Evolutionary conservation across 2,329 filamentous ascomycete species (phyloP), one percentile per base, ranked within the genome.

Genomic region (Metarhizium guizhouense): DNA sequence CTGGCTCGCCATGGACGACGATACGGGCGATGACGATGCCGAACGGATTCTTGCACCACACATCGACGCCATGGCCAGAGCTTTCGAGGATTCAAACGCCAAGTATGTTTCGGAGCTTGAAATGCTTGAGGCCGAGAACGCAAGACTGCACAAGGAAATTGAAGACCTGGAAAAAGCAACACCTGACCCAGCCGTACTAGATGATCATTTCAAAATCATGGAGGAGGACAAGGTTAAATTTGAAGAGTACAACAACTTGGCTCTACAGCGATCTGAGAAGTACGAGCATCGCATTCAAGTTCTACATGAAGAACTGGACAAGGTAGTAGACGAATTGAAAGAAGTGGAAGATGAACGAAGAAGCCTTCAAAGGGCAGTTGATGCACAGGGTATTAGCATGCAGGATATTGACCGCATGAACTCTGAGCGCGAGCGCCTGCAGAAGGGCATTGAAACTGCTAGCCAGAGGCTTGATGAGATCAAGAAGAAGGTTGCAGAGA

Each of bases 331-430:
- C 8, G 91, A 96, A 64, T 75, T 95, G 38, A 80, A 82, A 57
- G 87, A 90, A 63, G 88, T 87, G 0, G 92, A 97, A 61, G 85
- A 88, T 16, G 94, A 99, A 69, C 84, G 90, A 59, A 76, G 83
- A 47, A 80, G 81, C 34, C 79, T 99, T 10, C 93, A 97, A 69
- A 85, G 87, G 57, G 85, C 88, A 34, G 91, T 99, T 32, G 94
- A 97, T 70, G 86, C 87, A 63, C 90, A 95, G 67, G 94, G 94
- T 2, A 92, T 99, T 68, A 95, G 91, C 65, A 95, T 96, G 73
- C 88, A 94, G 73, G 94, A 99, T 80, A 97, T 99, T 67, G 94
- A 99, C 79, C 90, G 94, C 70, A 96, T 99, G 93, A 96, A 91
- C 63, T 86, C 89, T 40, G 94, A 99, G 70, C 86, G 92, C 54